Conservation (phyloP, 2,329 filamentous ascomycete species). For the Teratosphaeria destructans region DNA sequence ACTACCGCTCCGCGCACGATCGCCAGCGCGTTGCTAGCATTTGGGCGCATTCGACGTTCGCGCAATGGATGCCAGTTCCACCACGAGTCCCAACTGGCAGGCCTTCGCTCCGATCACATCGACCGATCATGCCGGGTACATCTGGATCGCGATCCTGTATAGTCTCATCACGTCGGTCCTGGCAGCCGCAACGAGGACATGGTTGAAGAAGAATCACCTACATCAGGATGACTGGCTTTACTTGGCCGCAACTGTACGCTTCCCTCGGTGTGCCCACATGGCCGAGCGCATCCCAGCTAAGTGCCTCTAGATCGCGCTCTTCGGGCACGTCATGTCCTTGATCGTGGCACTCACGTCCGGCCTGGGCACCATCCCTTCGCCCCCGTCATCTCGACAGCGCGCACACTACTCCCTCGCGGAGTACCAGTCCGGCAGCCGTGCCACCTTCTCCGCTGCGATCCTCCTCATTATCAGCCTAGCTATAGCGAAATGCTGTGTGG, state of each 20-base stretch:
- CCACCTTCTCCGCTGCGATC: neutral
- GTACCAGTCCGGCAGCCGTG: neutral
- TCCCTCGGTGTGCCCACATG: neutral
- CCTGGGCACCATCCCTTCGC: neutral
- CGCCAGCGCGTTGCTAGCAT: neutral
- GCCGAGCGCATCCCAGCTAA: neutral
- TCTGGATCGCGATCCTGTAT: neutral
- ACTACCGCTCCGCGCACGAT: neutral
- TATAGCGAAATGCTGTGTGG: neutral
- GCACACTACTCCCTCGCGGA: neutral
- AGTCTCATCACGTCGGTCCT: neutral
- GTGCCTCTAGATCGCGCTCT: neutral
- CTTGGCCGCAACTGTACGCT: neutral
- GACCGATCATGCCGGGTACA: neutral
- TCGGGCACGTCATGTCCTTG: neutral
- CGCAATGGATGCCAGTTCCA: neutral
- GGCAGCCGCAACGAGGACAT: neutral
- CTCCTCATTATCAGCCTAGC: neutral
- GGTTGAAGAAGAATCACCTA: neutral
- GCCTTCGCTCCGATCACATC: neutral
- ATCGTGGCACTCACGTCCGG: neutral
- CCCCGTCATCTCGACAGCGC: neutral
- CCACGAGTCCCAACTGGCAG: neutral
- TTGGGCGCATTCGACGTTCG: neutral
- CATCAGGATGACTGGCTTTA: neutral